These are phyloP conservation scores for Lithohypha guttulata DNA, from an alignment of 2,329 filamentous ascomycete species.

Conservation along the genomic window DNA sequence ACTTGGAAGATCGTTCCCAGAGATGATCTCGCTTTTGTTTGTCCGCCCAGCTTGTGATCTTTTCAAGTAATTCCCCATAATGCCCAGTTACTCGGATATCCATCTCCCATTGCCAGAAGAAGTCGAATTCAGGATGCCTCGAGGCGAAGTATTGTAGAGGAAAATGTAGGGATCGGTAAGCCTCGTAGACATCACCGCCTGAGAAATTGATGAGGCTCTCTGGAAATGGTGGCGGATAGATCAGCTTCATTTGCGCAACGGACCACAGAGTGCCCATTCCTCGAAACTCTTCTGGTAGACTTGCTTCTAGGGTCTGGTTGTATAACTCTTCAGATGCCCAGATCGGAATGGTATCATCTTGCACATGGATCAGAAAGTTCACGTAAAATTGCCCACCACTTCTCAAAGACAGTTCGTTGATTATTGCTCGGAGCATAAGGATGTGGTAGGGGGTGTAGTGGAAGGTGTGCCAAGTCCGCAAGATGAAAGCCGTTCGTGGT, in stretches of 20 bases:
- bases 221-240: constrained; percentile 21
- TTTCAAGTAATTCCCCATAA: constrained; percentile 63
- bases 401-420: constrained; percentile 45
- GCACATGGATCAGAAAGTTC: constrained; percentile 68
- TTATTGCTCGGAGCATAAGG: constrained; percentile 19
- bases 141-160: constrained; percentile 54
- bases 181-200: constrained; percentile 23
- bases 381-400: constrained; percentile 68
- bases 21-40: constrained; percentile 59
- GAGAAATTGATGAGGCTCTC: constrained; percentile 23
- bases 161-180: constrained; percentile 51
- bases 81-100: constrained; percentile 55
- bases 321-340: constrained; percentile 60
- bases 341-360: constrained; percentile 60
- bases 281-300: constrained; percentile 26
- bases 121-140: constrained; percentile 53
- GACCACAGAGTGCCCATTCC: constrained; percentile 29
- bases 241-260: constrained; percentile 18
- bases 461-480: constrained; percentile 20
- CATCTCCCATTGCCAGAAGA: constrained; percentile 64
- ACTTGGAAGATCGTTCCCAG: constrained; percentile 67
- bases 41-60: constrained; percentile 55
- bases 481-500: constrained; percentile 17
- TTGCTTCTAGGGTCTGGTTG: constrained; percentile 39
- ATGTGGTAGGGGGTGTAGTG: constrained; percentile 18